A percentile compares a stretch with the other conserved stretches of the same genome.
Conservation (phyloP, 768 basidiomycete genomes). For the Russula vinacea region DNA sequence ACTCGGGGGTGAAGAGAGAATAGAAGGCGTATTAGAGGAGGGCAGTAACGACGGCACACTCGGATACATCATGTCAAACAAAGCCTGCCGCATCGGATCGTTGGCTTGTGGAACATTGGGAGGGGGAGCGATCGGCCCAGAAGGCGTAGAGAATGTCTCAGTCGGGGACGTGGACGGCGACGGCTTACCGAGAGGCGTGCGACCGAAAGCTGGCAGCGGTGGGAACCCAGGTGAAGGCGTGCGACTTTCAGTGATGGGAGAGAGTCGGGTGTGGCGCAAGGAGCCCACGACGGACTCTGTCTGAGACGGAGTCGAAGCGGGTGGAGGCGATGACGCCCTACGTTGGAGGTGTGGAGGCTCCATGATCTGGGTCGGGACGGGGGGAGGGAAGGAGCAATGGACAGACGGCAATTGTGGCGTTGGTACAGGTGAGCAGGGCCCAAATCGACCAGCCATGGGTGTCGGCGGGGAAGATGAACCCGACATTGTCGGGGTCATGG, state of each 20-base stretch:
- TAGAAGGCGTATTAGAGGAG: not conserved
- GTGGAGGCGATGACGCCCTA: not conserved
- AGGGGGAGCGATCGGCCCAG: not conserved
- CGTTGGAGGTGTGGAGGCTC: not conserved
- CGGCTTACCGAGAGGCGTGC: not conserved
- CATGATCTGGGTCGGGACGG: not conserved
- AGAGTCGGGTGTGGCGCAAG: conserved; percentile 8
- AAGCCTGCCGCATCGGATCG: not conserved
- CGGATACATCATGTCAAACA: conserved; percentile 7
- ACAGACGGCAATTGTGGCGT: not conserved
- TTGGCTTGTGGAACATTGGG: not conserved
- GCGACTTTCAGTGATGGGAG: conserved; percentile 18
- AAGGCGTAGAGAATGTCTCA: conserved; percentile 12
- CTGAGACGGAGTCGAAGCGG: not conserved
- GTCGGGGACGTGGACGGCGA: conserved; percentile 14
- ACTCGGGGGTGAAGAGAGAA: conserved; percentile 8
- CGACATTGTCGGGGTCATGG: not conserved
- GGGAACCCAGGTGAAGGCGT: conserved; percentile 8
- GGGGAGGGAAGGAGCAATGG: not conserved
- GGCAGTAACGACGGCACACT: not conserved
- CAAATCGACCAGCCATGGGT: not conserved
- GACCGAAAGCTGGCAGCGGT: conserved; percentile 2
- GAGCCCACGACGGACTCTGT: conserved; percentile 20
- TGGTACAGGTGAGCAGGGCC: not conserved
- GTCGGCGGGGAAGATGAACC: not conserved